Evolutionary conservation across 83 land plant species (phyloP).

Genomic region (Isoetes engelmannii): DNA sequence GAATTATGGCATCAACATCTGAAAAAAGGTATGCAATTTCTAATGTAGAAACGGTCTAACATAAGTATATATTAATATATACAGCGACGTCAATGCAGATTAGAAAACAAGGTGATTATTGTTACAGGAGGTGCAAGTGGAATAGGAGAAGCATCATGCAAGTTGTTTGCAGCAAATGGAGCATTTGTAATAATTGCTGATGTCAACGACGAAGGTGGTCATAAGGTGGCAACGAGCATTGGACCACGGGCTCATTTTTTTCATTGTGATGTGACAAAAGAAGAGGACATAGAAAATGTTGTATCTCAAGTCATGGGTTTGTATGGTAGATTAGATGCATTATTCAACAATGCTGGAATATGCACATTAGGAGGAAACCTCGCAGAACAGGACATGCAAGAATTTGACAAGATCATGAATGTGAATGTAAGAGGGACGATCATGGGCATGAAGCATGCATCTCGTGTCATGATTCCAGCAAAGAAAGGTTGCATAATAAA

Average conservation of each 20-base stretch:
- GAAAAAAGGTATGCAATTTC: no score
- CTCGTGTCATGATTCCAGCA: constrained; percentile 43
- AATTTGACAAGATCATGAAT: constrained; percentile 44
- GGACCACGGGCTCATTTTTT: constrained; percentile 19
- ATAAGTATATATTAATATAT: no score
- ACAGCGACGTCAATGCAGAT: constrained; percentile 16
- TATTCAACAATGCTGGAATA: constrained; percentile 44
- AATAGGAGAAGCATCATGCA: constrained; percentile 49
- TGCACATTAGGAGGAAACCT: constrained; percentile 38
- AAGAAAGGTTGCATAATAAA: constrained; percentile 31
- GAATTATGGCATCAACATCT: no score
- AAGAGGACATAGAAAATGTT: constrained; percentile 23
- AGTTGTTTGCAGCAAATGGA: constrained; percentile 49
- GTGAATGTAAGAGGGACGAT: constrained; percentile 58
- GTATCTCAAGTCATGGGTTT: constrained; percentile 16
- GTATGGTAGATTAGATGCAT: constrained; percentile 33
- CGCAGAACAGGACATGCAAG: constrained; percentile 41
- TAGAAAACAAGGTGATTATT: constrained; percentile 53
- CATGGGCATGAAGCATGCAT: constrained; percentile 60
- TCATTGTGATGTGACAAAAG: constrained; percentile 42
- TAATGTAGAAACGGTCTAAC: no score
- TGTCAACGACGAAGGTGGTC: constrained; percentile 34
- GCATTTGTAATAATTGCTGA: constrained; percentile 55
- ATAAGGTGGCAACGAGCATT: constrained; percentile 20
- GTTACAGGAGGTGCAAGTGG: constrained; percentile 61